A percentile compares a stretch with the other conserved stretches of the same genome.
These are phyloP conservation scores for Clitoria ternatea DNA, from an alignment of 306 rosid species.

Conservation along the genomic window DNA sequence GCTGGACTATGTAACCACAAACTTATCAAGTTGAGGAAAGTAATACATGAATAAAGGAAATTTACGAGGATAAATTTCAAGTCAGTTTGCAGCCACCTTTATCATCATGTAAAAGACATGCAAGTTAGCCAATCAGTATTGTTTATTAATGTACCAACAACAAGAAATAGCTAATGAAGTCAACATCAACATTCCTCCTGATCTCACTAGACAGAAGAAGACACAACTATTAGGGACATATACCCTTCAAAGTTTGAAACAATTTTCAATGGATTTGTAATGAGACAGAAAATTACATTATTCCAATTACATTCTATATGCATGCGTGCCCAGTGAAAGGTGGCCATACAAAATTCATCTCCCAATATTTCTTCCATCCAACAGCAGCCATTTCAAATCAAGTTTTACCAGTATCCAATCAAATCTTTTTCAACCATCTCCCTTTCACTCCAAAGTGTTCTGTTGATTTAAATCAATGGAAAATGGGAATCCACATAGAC, in stretches of 20 bases:
- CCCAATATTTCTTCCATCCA: not conserved
- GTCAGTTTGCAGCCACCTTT: not conserved
- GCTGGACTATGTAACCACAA: too few species aligned
- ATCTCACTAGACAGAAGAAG: not conserved
- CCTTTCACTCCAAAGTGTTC: not conserved
- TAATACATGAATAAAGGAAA: not conserved
- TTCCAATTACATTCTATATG: not conserved
- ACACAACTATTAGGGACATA: not conserved
- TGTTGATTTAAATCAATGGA: not conserved
- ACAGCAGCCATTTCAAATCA: not conserved
- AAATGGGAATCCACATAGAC: not conserved
- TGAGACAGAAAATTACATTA: not conserved
- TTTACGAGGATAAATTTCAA: not conserved
- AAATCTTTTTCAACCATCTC: not conserved
- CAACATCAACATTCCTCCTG: not conserved
- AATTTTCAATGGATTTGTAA: not conserved
- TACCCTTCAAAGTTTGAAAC: not conserved
- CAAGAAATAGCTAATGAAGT: not conserved
- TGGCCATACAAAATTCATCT: not conserved
- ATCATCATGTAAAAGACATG: not conserved
- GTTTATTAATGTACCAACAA: not conserved
- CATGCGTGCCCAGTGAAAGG: not conserved
- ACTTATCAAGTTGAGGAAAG: not conserved
- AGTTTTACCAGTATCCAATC: not conserved
- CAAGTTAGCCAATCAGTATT: not conserved